Evolutionary conservation across 164 flowering plant species (phyloP).

Genomic region (Akebia trifoliata): DNA sequence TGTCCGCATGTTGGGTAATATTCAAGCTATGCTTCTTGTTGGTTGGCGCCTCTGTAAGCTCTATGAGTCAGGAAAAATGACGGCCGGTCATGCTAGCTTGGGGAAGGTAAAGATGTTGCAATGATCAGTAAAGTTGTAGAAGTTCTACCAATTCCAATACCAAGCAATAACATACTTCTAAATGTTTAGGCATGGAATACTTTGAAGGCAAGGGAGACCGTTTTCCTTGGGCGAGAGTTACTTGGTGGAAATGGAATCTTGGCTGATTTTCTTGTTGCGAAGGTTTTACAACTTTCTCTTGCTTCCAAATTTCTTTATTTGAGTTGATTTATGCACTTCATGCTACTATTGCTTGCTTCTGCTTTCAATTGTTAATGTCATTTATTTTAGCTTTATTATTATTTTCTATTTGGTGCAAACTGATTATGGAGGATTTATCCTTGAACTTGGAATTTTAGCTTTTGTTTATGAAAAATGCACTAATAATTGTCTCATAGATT

Average conservation of each 20-base stretch:
- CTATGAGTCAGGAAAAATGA: slow-evolving; percentile 85
- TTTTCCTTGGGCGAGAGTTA: slow-evolving; percentile 79
- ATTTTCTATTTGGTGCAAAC: too few species aligned
- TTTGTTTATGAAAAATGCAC: too few species aligned
- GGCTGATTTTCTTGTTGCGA: slow-evolving; percentile 85
- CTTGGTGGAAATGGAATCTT: slow-evolving; percentile 97
- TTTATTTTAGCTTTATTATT: too few species aligned
- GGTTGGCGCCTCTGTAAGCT: slow-evolving; percentile 98
- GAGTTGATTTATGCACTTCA: too few species aligned
- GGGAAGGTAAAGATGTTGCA: slow-evolving; percentile 56
- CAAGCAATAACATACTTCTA: slow-evolving; percentile 1
- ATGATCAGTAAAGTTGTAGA: not conserved
- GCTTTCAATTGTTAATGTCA: too few species aligned
- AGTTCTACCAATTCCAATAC: not conserved
- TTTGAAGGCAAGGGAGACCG: slow-evolving; percentile 76
- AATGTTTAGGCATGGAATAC: slow-evolving; percentile 76
- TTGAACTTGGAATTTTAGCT: too few species aligned
- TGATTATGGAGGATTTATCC: too few species aligned
- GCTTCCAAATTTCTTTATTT: not conserved
- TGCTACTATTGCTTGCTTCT: too few species aligned
- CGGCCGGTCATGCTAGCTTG: slow-evolving; percentile 91
- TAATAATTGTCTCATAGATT: not conserved
- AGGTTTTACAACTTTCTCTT: slow-evolving; percentile 39
- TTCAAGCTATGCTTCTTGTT: slow-evolving; percentile 85
- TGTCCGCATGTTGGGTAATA: slow-evolving; percentile 80